Conservation (phyloP, 1,139 yeast genomes). For the Debaryomyces coudertii region DNA sequence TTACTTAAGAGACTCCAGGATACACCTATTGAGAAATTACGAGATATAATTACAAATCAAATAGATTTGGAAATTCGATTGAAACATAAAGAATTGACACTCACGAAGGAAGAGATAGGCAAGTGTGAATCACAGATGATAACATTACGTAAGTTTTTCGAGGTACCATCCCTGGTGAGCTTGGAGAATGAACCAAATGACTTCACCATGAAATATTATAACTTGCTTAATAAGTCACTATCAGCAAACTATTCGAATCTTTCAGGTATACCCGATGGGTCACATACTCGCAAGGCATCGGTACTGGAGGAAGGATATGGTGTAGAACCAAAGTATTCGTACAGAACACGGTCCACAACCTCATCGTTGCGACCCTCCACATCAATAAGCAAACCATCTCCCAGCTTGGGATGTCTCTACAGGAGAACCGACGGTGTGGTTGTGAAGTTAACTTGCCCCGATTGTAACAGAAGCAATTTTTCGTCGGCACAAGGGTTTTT, state of each 20-base stretch:
- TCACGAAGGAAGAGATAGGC: slow-evolving; percentile 63
- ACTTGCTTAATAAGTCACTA: slow-evolving; percentile 39
- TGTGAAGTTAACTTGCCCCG: slow-evolving; percentile 68
- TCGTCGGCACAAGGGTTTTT: slow-evolving; percentile 81
- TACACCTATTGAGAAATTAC: slow-evolving; percentile 42
- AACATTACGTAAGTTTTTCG: slow-evolving; percentile 56
- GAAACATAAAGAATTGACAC: slow-evolving; percentile 65
- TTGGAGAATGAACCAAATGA: slow-evolving; percentile 51
- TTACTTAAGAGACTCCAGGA: slow-evolving; percentile 31
- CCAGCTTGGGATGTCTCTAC: slow-evolving; percentile 60
- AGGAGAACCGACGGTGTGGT: slow-evolving; percentile 73
- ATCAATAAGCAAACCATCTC: slow-evolving; percentile 25
- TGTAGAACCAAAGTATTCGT: slow-evolving; percentile 27
- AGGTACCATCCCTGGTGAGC: slow-evolving; percentile 42
- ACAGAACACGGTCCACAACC: slow-evolving; percentile 54
- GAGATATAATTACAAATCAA: slow-evolving; percentile 49
- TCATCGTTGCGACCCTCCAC: slow-evolving; percentile 49
- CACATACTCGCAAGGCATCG: not conserved
- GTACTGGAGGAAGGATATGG: slow-evolving; percentile 7
- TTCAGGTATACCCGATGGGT: slow-evolving; percentile 9
- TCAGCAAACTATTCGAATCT: slow-evolving; percentile 32
- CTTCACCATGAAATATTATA: slow-evolving; percentile 52
- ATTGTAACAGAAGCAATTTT: slow-evolving; percentile 69
- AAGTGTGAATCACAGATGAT: slow-evolving; percentile 66
- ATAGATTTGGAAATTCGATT: slow-evolving; percentile 71